Evolutionary conservation across 2,329 filamentous ascomycete species (phyloP), one percentile per base, ranked within the genome.

Genomic region (Ustulina deusta): DNA sequence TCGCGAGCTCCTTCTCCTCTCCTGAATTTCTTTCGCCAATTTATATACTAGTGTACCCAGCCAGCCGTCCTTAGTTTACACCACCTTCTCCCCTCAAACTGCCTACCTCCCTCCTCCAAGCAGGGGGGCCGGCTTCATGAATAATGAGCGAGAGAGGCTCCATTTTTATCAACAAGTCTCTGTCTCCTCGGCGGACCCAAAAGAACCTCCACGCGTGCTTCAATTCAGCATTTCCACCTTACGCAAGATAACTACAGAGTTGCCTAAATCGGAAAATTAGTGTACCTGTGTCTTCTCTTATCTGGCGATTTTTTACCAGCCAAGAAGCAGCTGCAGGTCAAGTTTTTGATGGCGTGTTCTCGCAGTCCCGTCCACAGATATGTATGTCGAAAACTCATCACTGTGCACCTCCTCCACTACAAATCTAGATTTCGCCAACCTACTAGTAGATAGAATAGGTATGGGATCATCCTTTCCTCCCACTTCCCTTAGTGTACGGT

Each of bases 211-310:
- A 42, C 54, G 29, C 15, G 13, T 27, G 6, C 20, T 29, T 15
- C 15, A 27, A 5, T 34, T n/a, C 17, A 40, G 17, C 6, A 52
- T 11, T 25, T n/a, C 13, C 29, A 10, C 54, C 36, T 11, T 20
- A 1, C n/a, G 36, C 34, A 3, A n/a, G 25, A 57, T 51, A 40
- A 44, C 44, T 29, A 51, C n/a, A n/a, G n/a, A n/a, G 44, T 58
- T 63, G 48, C 52, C 61, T 44, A 58, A 58, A 58, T 32, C 2
- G 61, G 61, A 51, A 44, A 48, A 20, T n/a, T n/a, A n/a, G n/a
- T n/a, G n/a, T 4, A 36, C 2, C 7, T 44, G 15, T 40, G 9
- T 20, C 1, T 11, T 2, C 17, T 29, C 54, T 42, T 56, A 55
- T 55, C 32, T 22, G 17, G 34, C 27, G 51, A 38, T 40, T 40